Conservation (phyloP, 345 rosid species). For the Pistacia integerrima region DNA sequence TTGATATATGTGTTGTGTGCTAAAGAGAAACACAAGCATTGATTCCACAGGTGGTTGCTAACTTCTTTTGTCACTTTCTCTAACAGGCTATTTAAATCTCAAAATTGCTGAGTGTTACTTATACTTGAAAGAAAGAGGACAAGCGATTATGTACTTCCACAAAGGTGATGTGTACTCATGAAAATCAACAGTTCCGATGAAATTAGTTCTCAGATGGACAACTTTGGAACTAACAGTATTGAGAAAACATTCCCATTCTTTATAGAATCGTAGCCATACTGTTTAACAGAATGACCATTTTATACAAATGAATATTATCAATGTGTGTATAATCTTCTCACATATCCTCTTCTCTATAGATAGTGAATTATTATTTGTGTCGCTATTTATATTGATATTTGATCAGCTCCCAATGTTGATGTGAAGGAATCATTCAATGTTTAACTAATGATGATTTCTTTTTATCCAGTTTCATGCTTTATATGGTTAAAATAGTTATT, state of each 20-base stretch:
- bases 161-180: slow-evolving; percentile 47
- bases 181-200: background rate
- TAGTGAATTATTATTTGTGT: background rate
- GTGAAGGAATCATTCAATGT: background rate
- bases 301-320: background rate
- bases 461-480: background rate
- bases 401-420: background rate
- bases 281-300: background rate
- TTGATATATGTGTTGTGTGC: background rate
- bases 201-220: background rate
- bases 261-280: background rate
- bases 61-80: slow-evolving; percentile 14
- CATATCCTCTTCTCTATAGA: background rate
- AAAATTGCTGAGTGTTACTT: slow-evolving; percentile 74
- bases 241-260: background rate
- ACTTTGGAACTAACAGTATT: background rate
- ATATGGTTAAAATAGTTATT: no score
- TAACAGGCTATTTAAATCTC: slow-evolving; percentile 47
- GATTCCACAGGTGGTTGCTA: background rate
- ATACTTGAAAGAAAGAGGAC: slow-evolving; percentile 54
- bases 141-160: slow-evolving; percentile 65
- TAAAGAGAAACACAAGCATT: background rate
- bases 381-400: background rate
- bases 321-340: background rate
- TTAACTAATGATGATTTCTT: background rate